Base-by-base conservation (phyloP, 2,329 filamentous ascomycete genomes). In the Thermothelomyces thermophilus region DNA sequence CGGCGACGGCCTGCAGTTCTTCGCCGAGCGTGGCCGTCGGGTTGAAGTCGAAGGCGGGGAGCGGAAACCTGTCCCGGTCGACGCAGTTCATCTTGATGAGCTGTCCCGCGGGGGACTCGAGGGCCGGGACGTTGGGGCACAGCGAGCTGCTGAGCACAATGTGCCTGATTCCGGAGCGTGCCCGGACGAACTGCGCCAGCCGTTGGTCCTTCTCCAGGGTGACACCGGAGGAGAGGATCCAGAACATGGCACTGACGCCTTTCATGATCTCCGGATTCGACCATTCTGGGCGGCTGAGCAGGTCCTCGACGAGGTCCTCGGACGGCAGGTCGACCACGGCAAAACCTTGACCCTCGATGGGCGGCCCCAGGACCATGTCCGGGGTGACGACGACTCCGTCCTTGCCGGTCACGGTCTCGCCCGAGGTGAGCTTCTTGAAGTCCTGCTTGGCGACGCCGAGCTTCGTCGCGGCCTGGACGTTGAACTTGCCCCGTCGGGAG, bases 321-420 rank as follows among this genome's bases (percentile, higher is more conserved):
- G 83, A 78, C 1, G 89, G 87, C 7, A 98, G 66, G 58, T 97
- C 90, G 35, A 94, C 72, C 7, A 98, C 74, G 8, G 87, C 85
- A 56, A 95, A 74, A 2, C 88, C 90, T 48, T 75, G 79, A 10
- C 90, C 90, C 5, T 77, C 74, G 48, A 82, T 75, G 3, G 75
- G 68, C 10, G 82, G 72, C 1, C 78, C 88, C 45, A 98, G 63
- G 1, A 97, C 90, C 84, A 95, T 93, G 0, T 93, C 86, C 1
- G 91, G 85, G 0, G 84, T 93, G 26, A 98, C 79, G 0, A 76
- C 77, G 6, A 72, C 74, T 4, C 88, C 90, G 59, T 84, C 77
- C 13, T 73, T 70, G 20, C 80, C 82, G 46, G 72, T 68, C 1
- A 93, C 82, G 41, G 67, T 82, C 54, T 83, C 57, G 2, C 90